Evolutionary conservation across 495 filamentous ascomycete species (phyloP).

Genomic region (Chaetomium fimeti): DNA sequence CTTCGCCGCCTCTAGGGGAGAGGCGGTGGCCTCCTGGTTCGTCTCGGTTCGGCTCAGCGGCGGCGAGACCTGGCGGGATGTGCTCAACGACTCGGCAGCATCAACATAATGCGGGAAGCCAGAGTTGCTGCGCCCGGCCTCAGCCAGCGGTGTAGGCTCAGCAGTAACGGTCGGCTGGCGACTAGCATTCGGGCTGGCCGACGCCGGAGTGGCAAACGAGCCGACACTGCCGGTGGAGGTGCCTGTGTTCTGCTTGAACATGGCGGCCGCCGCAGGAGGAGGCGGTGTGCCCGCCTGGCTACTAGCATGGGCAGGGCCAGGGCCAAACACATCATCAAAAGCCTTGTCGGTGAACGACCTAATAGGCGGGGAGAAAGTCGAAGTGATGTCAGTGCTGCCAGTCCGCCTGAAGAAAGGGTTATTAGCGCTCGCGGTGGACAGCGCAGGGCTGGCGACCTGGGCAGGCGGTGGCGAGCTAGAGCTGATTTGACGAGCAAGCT

Average conservation of each 20-base stretch:
- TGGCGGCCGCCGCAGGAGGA: constrained; percentile 58
- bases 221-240: constrained; percentile 51
- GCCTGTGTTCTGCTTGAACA: constrained; percentile 64
- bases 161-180: constrained; percentile 46
- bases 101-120: constrained; percentile 66
- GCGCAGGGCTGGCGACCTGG: constrained; percentile 61
- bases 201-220: constrained; percentile 54
- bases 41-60: constrained; percentile 71
- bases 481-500: constrained; percentile 48
- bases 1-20: constrained; percentile 35
- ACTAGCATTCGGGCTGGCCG: constrained; percentile 56
- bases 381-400: constrained; percentile 63
- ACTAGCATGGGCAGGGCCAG: constrained; percentile 32
- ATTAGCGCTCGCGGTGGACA: constrained; percentile 72
- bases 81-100: constrained; percentile 64
- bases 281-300: constrained; percentile 45
- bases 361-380: constrained; percentile 50
- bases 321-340: constrained; percentile 90
- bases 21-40: constrained; percentile 51
- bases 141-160: constrained; percentile 59
- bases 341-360: constrained; percentile 57
- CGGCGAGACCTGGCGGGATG: constrained; percentile 78
- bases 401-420: constrained; percentile 89
- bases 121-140: constrained; percentile 71
- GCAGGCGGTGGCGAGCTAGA: constrained; percentile 39